Evolutionary conservation across 306 rosid genomes (phyloP), one percentile per base, ranked within the genome.

Genomic region (Echinosophora koreensis): DNA sequence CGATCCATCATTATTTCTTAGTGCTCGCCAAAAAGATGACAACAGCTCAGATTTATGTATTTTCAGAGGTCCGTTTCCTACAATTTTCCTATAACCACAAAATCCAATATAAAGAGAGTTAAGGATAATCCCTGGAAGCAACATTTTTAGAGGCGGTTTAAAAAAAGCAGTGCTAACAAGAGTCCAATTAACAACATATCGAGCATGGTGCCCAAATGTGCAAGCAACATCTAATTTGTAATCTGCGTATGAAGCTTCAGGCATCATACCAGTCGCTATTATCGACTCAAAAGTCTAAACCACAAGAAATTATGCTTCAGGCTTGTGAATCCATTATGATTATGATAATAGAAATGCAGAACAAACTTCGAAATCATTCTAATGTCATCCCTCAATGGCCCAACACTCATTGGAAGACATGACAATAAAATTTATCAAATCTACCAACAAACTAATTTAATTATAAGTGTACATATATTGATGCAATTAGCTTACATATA

Each of bases 291-390:
- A 22, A 22, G 22, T 22, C 22, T 22, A 22, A 46, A 41, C 27
- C 30, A 68, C 59, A 50, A 52, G 51, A 71, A 54, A 71, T 71
- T 71, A 17, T 35, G 18, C 49, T 56, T 52, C 39, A 11, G 12
- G 6, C 77, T 56, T 55, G 55, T 5, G 38, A 34, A 16, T 34
- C 64, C 5, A 15, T 49, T 69, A 16, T 70, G 17, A 38, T 27
- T 69, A 16, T 70, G 17, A 38, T 27, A 42, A 57, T 1, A 27
- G 14, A 74, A 74, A 50, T n/a, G 34, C 37, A 16, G 8, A 30
- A 32, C 61, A 49, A 28, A 39, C 18, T 22, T 47, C 5, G 57
- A 17, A 37, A 70, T 5, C 39, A 32, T 61, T 5, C 3, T n/a
- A 16, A 47, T 10, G 71, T 11, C 47, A 12, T 61, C 22, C 9